Evolutionary conservation across 768 basidiomycete species (phyloP).

Genomic region (Coprinopsis strossmayeri): DNA sequence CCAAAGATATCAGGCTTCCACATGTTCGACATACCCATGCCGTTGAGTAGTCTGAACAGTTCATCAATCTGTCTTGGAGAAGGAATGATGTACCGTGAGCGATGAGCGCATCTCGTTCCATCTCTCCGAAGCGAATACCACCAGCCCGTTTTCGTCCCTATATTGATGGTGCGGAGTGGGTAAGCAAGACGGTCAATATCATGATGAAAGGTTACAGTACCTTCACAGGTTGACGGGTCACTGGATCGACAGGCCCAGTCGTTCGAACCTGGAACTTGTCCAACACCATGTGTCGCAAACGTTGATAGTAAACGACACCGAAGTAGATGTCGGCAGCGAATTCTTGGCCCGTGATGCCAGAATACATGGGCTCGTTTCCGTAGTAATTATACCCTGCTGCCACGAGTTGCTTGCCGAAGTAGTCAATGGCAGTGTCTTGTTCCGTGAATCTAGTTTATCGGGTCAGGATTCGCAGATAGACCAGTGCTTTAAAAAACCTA

Average conservation of each 20-base stretch:
- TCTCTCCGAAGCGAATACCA: constrained; percentile 99
- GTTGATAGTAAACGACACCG: constrained; percentile 97
- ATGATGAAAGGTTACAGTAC: constrained; percentile 31
- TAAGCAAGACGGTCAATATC: not conserved
- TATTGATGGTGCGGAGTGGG: not conserved
- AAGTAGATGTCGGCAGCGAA: constrained; percentile 99
- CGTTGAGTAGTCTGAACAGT: constrained; percentile 99
- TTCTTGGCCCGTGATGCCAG: constrained; percentile 97
- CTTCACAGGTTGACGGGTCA: constrained; percentile 97
- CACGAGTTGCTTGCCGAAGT: constrained; percentile 92
- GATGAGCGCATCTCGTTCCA: constrained; percentile 98
- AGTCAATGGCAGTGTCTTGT: constrained; percentile 93
- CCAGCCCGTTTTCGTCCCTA: constrained; percentile 97
- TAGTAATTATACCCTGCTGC: constrained; percentile 98
- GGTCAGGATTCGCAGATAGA: not conserved
- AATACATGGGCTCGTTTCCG: constrained; percentile 99
- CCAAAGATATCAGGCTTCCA: constrained; percentile 91
- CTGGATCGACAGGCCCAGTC: constrained; percentile 92
- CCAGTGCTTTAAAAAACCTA: constrained; percentile 32
- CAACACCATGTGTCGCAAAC: constrained; percentile 97
- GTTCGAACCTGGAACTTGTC: constrained; percentile 99
- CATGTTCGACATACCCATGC: constrained; percentile 98
- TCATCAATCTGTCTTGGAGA: constrained; percentile 97
- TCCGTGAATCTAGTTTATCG: constrained; percentile 79
- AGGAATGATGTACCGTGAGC: constrained; percentile 99